Base-by-base conservation (phyloP, 257 asterid species). In the Fraxinus anomala region DNA sequence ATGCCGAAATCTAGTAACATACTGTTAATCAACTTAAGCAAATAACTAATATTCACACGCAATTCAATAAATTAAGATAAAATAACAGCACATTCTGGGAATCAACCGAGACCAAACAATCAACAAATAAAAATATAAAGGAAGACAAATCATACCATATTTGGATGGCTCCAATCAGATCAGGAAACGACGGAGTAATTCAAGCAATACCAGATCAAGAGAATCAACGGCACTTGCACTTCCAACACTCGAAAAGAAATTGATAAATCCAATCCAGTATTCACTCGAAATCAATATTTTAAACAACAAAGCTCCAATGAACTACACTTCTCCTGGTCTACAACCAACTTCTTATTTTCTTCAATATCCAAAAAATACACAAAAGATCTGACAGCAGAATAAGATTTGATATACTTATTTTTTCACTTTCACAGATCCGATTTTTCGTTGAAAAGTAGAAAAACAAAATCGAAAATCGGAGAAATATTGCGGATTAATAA, bases 91-190 rank as follows among this genome's bases (percentile, higher is more conserved):
- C 69, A 26, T 63, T 63, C 33, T 34, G 1, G 17, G 19, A 9
- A 63, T 23, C 28, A 8, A 23, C 33, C 30, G 10, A 21, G 5
- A 23, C 13, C 16, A 23, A 8, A 61, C 26, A 9, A 61, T 21
- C 3, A 59, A 24, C 24, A 24, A 61, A 26, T 9, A 26, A 12
- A n/a, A 24, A 26, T 3, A 11, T 11, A 42, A 42, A 14, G 49
- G 51, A 0, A 42, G 51, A 10, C 34, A 61, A 26, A 3, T 9
- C 33, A 63, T 63, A 63, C 69, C 69, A 63, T 63, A 12, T 24
- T 63, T 11, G 33, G 69, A 26, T 63, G 69, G 36, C 69, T 63
- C 34, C 69, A 63, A 63, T 26, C 69, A 63, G 69, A 63, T 63
- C 69, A 24, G 69, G n/a, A 23, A 63, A 26, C 69, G 26, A 63